Base-by-base conservation (phyloP, 768 basidiomycete species). In the Suillus bovinus region DNA sequence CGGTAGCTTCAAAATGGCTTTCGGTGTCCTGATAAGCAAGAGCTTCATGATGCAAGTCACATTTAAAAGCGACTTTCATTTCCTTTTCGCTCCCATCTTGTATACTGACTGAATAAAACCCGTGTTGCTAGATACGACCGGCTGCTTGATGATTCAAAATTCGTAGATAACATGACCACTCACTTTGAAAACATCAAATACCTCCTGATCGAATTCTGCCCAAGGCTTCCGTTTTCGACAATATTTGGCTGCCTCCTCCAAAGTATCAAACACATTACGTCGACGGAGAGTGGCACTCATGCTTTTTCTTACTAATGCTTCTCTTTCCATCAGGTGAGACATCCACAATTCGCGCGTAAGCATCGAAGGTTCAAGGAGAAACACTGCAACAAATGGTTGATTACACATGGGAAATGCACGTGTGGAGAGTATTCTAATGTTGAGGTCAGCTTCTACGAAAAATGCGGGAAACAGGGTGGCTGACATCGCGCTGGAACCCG, bases 331-430 rank as follows among this genome's bases (percentile, higher is more conserved):
- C 14, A 77, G 63, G 33, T 76, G 68, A 4, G 66, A 62, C 31
- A 76, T 69, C 69, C 79, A 82, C 4, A 79, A 57, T 41, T 79
- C 77, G 31, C 72, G 70, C 0, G 77, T 71, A 8, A 79, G 73
- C 39, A 82, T 74, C 0, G 79, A 78, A 0, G 82, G 76, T 64
- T 85, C 84, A 20, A 83, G 66, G 46, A 84, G 76, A 44, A 85
- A 70, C 11, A 83, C 60, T 7, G 78, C 73, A 9, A 66, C 53
- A 62, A 76, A 79, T 3, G 77, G 76, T 16, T 74, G 49, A 3
- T 65, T 41, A 6, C 68, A 58, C 8, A 68, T 29, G 7, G 74
- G 66, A 36, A 77, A 73, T 24, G 69, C 68, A 56, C 71, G 76
- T 5, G 76, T 77, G 13, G 80, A 76, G 31, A 81, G 71, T 52